Evolutionary conservation across 768 basidiomycete species (phyloP), one percentile per base, ranked within the genome.

Genomic region (Suillus subluteus): DNA sequence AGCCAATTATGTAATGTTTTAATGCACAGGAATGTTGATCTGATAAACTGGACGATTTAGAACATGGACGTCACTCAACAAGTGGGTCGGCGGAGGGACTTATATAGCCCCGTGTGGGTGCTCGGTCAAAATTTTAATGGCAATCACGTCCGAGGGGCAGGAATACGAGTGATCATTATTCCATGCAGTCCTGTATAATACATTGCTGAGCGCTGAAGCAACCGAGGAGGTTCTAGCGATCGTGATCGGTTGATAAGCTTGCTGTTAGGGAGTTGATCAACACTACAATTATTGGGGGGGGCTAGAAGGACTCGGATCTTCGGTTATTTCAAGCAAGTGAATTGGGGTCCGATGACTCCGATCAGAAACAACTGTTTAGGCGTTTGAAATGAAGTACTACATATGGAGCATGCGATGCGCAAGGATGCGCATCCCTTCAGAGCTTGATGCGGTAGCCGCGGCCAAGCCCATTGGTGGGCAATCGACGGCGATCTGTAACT

Each of bases 221-320:
- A 59, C 58, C 58, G 38, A 59, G 23, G 52, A 26, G 58, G 30
- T 21, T 35, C 21, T 0, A 21, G 18, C 41, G 37, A 61, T 59
- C 38, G 8, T 59, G 38, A 59, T 61, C 59, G 30, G 26, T 41
- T 41, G 58, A 16, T 40, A 15, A 26, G 13, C 38, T 58, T 26
- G 38, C 16, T 59, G n/a, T 48, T n/a, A 48, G 40, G 38, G 13
- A 40, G 58, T 16, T 5, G 37, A 59, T 59, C 58, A 59, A 26
- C 16, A 16, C 8, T 41, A 40, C 40, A 18, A 16, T 41, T 26
- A 59, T 48, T 23, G 21, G 44, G 4, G 38, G 40, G 13, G 37
- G 40, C 41, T 61, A 21, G 40, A 38, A 40, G 4, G 58, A 40
- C 40, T 32, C 59, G 40, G 58, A 61, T 61, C 58, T 30, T 40